Evolutionary conservation across 257 asterid genomes (phyloP).

Genomic region (Primulina tabacum): DNA sequence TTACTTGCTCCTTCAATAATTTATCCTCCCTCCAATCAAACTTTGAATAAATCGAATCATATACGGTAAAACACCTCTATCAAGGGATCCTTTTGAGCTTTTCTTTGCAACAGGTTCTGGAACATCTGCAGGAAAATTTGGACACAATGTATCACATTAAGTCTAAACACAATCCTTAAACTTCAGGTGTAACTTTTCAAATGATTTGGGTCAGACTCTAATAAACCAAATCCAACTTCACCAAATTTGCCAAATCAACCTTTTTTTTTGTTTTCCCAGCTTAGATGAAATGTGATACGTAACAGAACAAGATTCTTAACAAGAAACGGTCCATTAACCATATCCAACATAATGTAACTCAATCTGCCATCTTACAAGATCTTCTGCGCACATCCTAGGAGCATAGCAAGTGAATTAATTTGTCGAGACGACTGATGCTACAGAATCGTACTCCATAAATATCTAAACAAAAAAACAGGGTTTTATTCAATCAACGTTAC

Average conservation of each 20-base stretch:
- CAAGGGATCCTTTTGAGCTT: conserved; percentile 57
- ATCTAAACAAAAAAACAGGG: background rate
- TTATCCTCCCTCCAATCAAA: too few species aligned
- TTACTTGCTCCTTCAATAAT: too few species aligned
- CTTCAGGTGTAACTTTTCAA: background rate
- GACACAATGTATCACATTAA: conserved; percentile 1
- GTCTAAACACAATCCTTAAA: background rate
- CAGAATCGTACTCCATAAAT: background rate
- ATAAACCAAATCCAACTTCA: background rate
- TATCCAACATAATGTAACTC: background rate
- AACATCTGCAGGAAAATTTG: conserved; percentile 30
- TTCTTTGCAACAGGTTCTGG: conserved; percentile 44
- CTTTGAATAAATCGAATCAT: background rate
- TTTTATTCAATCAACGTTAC: background rate
- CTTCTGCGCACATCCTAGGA: too few species aligned
- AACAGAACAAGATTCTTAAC: background rate
- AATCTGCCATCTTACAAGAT: background rate
- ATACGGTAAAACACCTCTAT: conserved; percentile 50
- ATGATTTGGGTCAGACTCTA: background rate
- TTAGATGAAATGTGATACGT: background rate
- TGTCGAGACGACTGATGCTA: too few species aligned
- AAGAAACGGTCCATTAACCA: background rate
- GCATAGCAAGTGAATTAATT: too few species aligned
- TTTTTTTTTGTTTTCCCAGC: background rate
- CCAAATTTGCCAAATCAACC: background rate